Evolutionary conservation across 2,329 filamentous ascomycete genomes (phyloP), one percentile per base, ranked within the genome.

Genomic region (Mollisia scopiformis): DNA sequence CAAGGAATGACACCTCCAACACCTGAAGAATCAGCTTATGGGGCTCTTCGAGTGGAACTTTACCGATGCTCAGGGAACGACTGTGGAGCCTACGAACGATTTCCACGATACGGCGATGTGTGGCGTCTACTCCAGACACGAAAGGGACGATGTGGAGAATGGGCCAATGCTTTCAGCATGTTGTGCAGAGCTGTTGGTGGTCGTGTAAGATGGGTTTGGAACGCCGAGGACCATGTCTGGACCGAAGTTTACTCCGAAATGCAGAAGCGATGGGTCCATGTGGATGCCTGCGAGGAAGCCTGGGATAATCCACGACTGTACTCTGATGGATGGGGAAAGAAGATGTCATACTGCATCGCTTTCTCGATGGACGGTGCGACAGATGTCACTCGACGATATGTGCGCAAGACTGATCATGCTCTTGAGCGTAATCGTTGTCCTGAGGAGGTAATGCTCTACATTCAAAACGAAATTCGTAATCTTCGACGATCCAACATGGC

Each of bases 111-210:
- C 75, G 94, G 92, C 62, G 94, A 99, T 74, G 94, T 97, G 27
- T 98, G 96, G 88, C 89, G 93, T 54, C 78, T 98, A 62, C 80
- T 99, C 46, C 90, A 97, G 75, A 96, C 92, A 28, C 84, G 91
- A 68, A 85, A 90, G 68, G 95, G 95, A 35, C 88, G 95, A 68
- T 90, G 90, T 63, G 95, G 95, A 63, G 95, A 99, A 79, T 98
- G 95, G 93, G 93, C 92, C 67, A 98, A 97, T 78, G 97, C 93
- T 82, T 99, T 99, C 79, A 94, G 90, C 78, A 98, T 98, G 95
- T 84, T 99, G 55, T 98, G 94, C 80, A 87, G 94, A 62, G 95
- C 95, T 4, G 87, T 98, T 14, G 94, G 94, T 53, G 91, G 90
- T 62, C 86, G 94, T 63, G 93, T 97, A 25, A 87, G 95, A 71